Evolutionary conservation across 257 asterid species (phyloP).

Genomic region (Gentiana macrophylla): DNA sequence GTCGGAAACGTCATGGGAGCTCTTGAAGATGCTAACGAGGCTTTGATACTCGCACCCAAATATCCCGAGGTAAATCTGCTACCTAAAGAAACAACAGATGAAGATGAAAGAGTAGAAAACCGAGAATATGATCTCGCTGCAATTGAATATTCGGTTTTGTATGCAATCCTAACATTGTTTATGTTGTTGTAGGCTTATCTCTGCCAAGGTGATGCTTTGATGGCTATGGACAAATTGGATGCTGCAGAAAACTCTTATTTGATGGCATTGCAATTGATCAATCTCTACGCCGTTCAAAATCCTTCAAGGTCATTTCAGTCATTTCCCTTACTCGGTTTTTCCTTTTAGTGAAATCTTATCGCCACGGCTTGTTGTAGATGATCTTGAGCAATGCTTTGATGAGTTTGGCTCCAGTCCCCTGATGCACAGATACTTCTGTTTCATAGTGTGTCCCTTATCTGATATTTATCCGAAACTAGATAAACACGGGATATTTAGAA

Average conservation of each 20-base stretch:
- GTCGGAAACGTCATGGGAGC: conserved; percentile 53
- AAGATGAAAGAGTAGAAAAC: not conserved
- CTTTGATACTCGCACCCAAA: conserved; percentile 47
- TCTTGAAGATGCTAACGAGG: conserved; percentile 63
- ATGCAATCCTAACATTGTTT: not conserved
- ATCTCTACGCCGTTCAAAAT: conserved; percentile 63
- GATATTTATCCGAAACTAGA: too few species aligned
- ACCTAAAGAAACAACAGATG: not conserved
- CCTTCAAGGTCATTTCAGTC: conserved; percentile 51
- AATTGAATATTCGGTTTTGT: not conserved
- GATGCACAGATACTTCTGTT: too few species aligned
- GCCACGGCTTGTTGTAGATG: not conserved
- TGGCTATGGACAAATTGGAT: conserved; percentile 48
- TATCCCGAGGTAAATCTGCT: conserved; percentile 45
- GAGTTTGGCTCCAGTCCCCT: not conserved
- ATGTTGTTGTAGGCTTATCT: conserved; percentile 49
- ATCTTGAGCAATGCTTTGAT: not conserved
- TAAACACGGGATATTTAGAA: too few species aligned
- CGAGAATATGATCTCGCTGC: not conserved
- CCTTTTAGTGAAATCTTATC: not conserved
- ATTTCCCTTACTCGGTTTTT: too few species aligned
- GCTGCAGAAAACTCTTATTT: conserved; percentile 64
- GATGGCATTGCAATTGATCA: conserved; percentile 60
- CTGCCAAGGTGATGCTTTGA: conserved; percentile 72
- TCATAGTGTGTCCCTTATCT: too few species aligned